Base-by-base conservation (phyloP, 2,329 filamentous ascomycete species). In the Colletotrichum truncatum region DNA sequence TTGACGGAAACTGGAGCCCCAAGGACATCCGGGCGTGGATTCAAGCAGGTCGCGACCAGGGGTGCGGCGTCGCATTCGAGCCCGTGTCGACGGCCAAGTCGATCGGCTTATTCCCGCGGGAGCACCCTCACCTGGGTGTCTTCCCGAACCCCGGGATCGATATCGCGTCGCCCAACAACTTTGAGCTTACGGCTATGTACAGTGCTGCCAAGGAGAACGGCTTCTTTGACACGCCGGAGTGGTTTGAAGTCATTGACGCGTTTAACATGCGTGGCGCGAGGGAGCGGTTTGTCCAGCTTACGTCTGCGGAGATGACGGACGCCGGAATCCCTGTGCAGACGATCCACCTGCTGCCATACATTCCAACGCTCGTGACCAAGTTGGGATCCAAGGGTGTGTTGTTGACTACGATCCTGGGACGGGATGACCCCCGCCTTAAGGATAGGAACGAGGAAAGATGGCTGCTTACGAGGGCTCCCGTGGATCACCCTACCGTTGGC, bases 61-160 rank as follows among this genome's bases (percentile, higher is more conserved):
- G 81, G 4, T 85, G 87, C 14, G 85, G 83, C 18, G 85, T 94
- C 6, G 91, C 92, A 11, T 97, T 95, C 73, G 96, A 98, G 77
- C 95, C 96, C 1, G 96, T 98, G 6, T 97, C 93, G 1, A 89
- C 87, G 1, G 89, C 88, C 64, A 99, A 98, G 81, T 87, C 93
- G 4, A 82, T 85, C 48, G 85, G 88, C 8, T 82, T 94, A 6
- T 97, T 96, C 78, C 79, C 79, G 26, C 69, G 74, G 14, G 61
- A 81, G 59, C 72, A 79, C 14, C 75, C 78, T 16, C 74, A 76
- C 21, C 76, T 87, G 23, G 75, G 77, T 11, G 77, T 85, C 64
- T 95, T 82, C 80, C 93, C 87, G 2, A 75, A 79, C 18, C 78
- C 91, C 8, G 83, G 85, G n/a, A 81, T 96, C 68, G 87, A 92